A percentile compares a stretch with the other conserved stretches of the same genome.
These are phyloP conservation scores for Paraconiothyrium brasiliense DNA, from an alignment of 2,329 filamentous ascomycete genomes.

Conservation along the genomic window DNA sequence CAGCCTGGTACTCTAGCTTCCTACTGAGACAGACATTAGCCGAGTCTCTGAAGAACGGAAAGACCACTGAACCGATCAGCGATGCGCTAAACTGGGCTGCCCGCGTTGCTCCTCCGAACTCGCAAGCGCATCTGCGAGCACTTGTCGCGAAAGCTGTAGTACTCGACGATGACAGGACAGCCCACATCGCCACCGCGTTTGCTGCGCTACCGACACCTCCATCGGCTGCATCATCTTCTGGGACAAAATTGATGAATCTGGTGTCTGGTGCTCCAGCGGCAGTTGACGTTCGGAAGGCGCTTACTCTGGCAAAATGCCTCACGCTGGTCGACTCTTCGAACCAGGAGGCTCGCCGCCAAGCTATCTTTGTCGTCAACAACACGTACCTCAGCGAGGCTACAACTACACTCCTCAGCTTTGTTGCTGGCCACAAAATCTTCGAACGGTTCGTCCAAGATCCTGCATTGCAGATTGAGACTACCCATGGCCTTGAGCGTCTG, in stretches of 20 bases:
- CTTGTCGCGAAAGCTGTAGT: slow-evolving; percentile 68
- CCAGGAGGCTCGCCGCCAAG: slow-evolving; percentile 47
- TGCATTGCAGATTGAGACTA: slow-evolving; percentile 42
- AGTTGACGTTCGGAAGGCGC: slow-evolving; percentile 65
- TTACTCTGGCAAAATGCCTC: slow-evolving; percentile 68
- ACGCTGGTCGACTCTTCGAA: slow-evolving; percentile 57
- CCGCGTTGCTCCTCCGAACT: slow-evolving; percentile 79
- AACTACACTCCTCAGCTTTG: slow-evolving; percentile 58
- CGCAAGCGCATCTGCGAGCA: slow-evolving; percentile 70
- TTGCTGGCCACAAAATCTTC: slow-evolving; percentile 56
- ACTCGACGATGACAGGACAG: slow-evolving; percentile 61
- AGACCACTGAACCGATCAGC: slow-evolving; percentile 55
- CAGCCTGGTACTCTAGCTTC: slow-evolving; percentile 87
- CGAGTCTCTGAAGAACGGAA: slow-evolving; percentile 66
- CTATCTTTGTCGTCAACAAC: slow-evolving; percentile 52
- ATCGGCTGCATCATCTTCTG: slow-evolving; percentile 48
- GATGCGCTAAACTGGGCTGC: slow-evolving; percentile 73
- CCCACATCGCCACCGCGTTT: slow-evolving; percentile 63
- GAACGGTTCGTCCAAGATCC: slow-evolving; percentile 47
- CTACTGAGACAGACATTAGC: slow-evolving; percentile 75
- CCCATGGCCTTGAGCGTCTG: slow-evolving; percentile 54
- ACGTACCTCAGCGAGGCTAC: slow-evolving; percentile 50
- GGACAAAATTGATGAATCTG: slow-evolving; percentile 52
- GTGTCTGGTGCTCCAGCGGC: slow-evolving; percentile 66
- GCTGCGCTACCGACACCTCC: slow-evolving; percentile 59